Percentiles rank a stretch among this genome's conserved stretches.
Conservation (phyloP, 2,329 filamentous ascomycete species). For the Cytospora schulzeri region DNA sequence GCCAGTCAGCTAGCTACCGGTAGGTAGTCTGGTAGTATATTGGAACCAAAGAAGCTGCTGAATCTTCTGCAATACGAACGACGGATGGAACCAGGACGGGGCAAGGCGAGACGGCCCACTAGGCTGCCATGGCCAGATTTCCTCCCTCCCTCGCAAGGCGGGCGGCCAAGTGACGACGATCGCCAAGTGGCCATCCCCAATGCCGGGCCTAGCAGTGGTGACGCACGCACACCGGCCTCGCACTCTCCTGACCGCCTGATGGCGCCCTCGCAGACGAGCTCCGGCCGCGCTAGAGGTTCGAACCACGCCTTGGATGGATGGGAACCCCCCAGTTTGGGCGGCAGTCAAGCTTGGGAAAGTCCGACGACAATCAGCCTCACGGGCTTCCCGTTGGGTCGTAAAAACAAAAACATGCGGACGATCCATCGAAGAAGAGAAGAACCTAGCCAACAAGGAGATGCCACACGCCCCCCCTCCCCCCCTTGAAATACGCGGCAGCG, state of each 20-base stretch:
- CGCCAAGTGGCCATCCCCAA: not conserved
- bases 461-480: too few species aligned
- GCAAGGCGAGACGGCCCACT: not conserved
- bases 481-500: not conserved
- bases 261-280: not conserved
- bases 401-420: too few species aligned
- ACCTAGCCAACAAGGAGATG: not conserved
- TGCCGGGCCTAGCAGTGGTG: not conserved
- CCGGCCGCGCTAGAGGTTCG: not conserved
- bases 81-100: too few species aligned
- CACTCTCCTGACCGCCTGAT: constrained; percentile 5
- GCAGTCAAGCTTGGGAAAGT: not conserved
- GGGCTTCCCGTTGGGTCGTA: not conserved
- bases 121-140: too few species aligned
- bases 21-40: not conserved
- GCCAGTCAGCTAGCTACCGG: not conserved
- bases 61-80: not conserved
- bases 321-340: too few species aligned
- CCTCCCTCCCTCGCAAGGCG: constrained; percentile 1
- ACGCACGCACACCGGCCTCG: constrained; percentile 14
- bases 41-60: not conserved
- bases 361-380: not conserved
- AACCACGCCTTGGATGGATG: not conserved
- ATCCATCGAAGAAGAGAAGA: not conserved
- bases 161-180: not conserved